Base-by-base conservation (phyloP, 306 rosid genomes). In the Gynostemma pentaphyllum region DNA sequence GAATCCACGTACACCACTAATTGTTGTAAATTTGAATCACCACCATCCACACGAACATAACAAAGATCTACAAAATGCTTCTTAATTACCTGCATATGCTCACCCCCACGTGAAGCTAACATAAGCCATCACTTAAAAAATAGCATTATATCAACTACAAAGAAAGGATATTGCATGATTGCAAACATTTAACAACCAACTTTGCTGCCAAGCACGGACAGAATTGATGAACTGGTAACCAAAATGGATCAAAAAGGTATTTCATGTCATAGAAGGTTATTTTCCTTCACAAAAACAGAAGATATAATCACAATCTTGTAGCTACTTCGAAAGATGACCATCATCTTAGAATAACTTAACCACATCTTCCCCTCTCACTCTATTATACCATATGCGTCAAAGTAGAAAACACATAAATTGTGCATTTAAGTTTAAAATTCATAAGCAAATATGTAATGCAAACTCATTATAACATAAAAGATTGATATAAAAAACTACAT, bases 51-150 rank as follows among this genome's bases (percentile, higher is more conserved):
- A 44, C 60, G 45, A 64, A 82, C 77, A 73, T 84, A 84, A 28
- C 45, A 76, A 74, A 92, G 94, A 79, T 88, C 90, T 71, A 81
- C 59, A 74, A 92, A 86, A 70, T 84, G 75, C 70, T 77, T 79
- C 64, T 54, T 71, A 70, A 88, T 78, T 56, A 88, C 95, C 96
- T 92, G 95, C 83, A 82, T 62, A 24, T 36, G 57, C 74, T 69
- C 71, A 47, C 37, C 59, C 47, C 44, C 42, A 52, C 23, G 66
- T 62, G 73, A 65, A 77, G 65, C 66, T 62, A 76, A 60, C 45
- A 36, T 15, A 27, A 62, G 46, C 46, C 45, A 36, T 34, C 45
- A 36, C 46, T 57, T 19, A 10, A 57, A 21, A 36, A 32, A 57
- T 11, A 57, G 15, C 9, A 57, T 34, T 23, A 57, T 10, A 15